Base-by-base conservation (phyloP, 306 rosid species). In the Trifolium repens region DNA sequence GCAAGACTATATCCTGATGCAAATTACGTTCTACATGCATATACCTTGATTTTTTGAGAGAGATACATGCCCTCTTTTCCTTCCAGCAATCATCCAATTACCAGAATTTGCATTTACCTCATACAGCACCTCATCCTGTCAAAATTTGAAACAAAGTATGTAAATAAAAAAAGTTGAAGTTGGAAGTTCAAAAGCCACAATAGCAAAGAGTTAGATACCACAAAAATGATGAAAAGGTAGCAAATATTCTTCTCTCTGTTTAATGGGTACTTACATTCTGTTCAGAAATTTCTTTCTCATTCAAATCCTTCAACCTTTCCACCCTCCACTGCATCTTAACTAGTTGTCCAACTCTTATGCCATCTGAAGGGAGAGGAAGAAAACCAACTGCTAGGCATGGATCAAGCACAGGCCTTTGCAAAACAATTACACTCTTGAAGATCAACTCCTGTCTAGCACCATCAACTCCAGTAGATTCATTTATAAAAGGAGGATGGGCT, bases 21-120 rank as follows among this genome's bases (percentile, higher is more conserved):
- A 67, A 84, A 78, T 65, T 66, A 63, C 26, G 72, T 67, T 67
- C 22, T 40, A 17, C 52, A 30, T 69, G 61, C 55, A 69, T 67
- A 64, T 83, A 94, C 98, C 98, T 91, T 89, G 91, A 76, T 85
- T 77, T 34, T 82, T 60, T 24, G 97, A 88, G 77, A 96, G 89
- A 69, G 92, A 87, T 39, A 82, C 90, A 62, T 92, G 90, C 53
- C 99, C 99, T 87, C 98, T 86, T 88, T 92, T 96, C 86, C 99
- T 90, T 77, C 99, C 99, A 55, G 99, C 98, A 66, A 96, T 79
- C 98, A 96, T 96, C 99, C 98, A 96, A 81, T 82, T 92, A 76
- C 94, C 97, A 16, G 89, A 80, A 84, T 84, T 90, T 71, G 96
- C 98, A 37, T 87, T 72, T 73, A 96, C 96, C 84, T 92, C 99